A percentile compares a stretch with the other conserved stretches of the same genome.
Evolutionary conservation across 768 basidiomycete genomes (phyloP).

Genomic region (Suillus brevipes): DNA sequence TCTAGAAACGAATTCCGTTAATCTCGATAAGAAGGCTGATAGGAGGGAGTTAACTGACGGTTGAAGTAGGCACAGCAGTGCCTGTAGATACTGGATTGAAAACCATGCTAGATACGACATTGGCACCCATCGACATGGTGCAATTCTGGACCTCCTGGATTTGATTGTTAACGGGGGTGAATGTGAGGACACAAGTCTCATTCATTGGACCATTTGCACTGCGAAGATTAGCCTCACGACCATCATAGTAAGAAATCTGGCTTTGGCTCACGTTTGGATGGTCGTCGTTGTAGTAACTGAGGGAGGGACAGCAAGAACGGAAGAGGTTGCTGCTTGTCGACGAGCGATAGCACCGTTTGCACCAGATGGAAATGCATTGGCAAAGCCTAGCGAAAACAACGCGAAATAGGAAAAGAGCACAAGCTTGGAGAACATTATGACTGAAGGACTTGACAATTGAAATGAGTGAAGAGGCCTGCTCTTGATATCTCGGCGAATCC

Average conservation of each 20-base stretch:
- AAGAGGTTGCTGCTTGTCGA: conserved; percentile 24
- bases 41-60: conserved; percentile 16
- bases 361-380: conserved; percentile 29
- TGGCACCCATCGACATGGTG: conserved; percentile 36
- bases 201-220: conserved; percentile 53
- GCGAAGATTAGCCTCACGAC: not conserved
- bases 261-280: conserved; percentile 42
- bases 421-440: conserved; percentile 24
- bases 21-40: not conserved
- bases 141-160: conserved; percentile 57
- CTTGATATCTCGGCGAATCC: conserved; percentile 26
- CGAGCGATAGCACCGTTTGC: conserved; percentile 7
- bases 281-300: conserved; percentile 37
- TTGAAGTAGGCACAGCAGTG: conserved; percentile 22
- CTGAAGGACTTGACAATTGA: conserved; percentile 13
- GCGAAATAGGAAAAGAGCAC: conserved; percentile 26
- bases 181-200: conserved; percentile 58
- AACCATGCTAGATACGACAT: conserved; percentile 15
- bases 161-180: conserved; percentile 54
- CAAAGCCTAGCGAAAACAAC: conserved; percentile 24
- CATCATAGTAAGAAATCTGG: too few relatives aligned
- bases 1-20: conserved; percentile 13
- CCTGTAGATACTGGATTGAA: conserved; percentile 16
- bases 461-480: conserved; percentile 41
- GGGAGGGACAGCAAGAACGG: conserved; percentile 29